Evolutionary conservation across 1,284 basidiomycete species (phyloP).

Genomic region (Rhizopogon parksii): DNA sequence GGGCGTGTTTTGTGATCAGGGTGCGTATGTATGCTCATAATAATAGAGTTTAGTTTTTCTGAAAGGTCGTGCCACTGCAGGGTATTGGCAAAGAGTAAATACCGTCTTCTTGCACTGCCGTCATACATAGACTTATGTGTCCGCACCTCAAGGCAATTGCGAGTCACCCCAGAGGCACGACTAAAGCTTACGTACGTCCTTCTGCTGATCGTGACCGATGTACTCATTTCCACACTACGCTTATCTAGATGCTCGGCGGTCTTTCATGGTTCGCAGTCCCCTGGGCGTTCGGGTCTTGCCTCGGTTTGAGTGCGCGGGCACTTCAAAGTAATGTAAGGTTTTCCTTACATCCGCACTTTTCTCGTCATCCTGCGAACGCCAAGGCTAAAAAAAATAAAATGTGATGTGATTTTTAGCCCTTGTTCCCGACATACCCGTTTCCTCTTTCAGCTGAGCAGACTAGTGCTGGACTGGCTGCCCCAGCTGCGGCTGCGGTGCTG

Average conservation of each 20-base stretch:
- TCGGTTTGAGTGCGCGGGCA: conserved; percentile 48
- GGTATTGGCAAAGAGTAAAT: conserved; percentile 44
- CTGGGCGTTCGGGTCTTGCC: conserved; percentile 49
- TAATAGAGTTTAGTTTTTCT: neutral
- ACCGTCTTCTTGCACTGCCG: neutral
- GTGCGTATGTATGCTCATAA: conserved; percentile 17
- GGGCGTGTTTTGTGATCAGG: conserved; percentile 45
- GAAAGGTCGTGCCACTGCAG: conserved; percentile 16
- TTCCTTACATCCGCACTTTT: neutral
- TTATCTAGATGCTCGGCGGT: conserved; percentile 46
- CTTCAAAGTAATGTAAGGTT: conserved; percentile 36
- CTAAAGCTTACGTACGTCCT: conserved; percentile 39
- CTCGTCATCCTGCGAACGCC: neutral
- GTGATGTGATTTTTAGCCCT: conserved; percentile 27
- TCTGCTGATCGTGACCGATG: neutral
- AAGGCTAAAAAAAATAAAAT: neutral
- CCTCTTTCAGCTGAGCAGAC: conserved; percentile 41
- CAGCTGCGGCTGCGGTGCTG: conserved; percentile 45
- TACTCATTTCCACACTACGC: neutral
- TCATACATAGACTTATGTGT: neutral
- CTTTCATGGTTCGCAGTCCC: conserved; percentile 60
- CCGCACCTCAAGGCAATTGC: conserved; percentile 35
- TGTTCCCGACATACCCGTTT: conserved; percentile 47
- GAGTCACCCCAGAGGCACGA: conserved; percentile 41
- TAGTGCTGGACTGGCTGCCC: conserved; percentile 47